Evolutionary conservation across 495 filamentous ascomycete species (phyloP), one percentile per base, ranked within the genome.

Genomic region (Aspergillus baeticus): DNA sequence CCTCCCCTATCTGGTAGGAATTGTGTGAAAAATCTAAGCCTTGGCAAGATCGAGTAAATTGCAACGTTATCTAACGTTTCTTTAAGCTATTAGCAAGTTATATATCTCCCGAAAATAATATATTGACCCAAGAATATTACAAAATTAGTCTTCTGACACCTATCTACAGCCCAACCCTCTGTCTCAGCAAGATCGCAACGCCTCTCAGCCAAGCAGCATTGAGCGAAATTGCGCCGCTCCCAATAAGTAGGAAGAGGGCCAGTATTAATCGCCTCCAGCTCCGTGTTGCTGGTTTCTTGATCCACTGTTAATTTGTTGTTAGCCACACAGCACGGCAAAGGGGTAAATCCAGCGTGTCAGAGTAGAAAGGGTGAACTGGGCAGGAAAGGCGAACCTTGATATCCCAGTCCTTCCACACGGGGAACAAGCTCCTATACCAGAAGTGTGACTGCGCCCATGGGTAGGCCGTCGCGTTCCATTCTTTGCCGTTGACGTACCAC

Each of bases 401-500:
- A 41, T 51, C 55, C 70, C 71, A 77, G 38, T 75, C 66, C 34
- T 56, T 58, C 71, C 69, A 72, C n/a, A 54, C 58, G 15, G 71
- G 62, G 51, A 73, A 74, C 33, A 73, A 11, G 42, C 71, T 70
- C 21, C 61, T 43, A 20, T 57, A 74, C 69, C 68, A 73, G 49
- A 59, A 73, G 13, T 72, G 64, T 6, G 43, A 54, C 51, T 73
- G 70, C 2, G 67, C 65, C 60, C 71, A 80, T 34, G 79, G 79
- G 63, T 78, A 81, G 20, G 69, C 61, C 26, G 73, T 77, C 1
- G 76, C 68, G 57, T 82, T 82, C 73, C 79, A 79, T 2, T 69
- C 69, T 38, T 71, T 63, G 3, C 68, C 63, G 18, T 66, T 66
- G 6, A 69, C 17, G 43, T 66, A 65, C 56, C 61, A 60, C 53